phyloP scores from a whole-genome alignment of 1,284 basidiomycete genomes.

The Taiwanofungus camphoratus region DNA sequence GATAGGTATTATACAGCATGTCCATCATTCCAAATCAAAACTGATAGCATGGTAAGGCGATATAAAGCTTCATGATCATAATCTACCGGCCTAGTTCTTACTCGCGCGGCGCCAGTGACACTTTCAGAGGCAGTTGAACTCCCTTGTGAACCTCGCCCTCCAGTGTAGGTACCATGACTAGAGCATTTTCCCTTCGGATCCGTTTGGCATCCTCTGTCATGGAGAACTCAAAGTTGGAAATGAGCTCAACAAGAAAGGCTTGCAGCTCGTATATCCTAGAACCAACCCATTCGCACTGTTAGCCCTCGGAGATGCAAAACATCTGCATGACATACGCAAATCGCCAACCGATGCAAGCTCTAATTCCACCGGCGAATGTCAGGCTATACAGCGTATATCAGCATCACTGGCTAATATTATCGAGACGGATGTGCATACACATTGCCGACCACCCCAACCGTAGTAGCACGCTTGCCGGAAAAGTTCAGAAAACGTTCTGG shows the following conservation, averaged over 20 bases:
- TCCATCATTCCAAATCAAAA: too few species aligned
- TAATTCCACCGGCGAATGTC: slow-evolving; percentile 27
- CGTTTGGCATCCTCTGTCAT: slow-evolving; percentile 34
- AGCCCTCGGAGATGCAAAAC: slow-evolving; percentile 1
- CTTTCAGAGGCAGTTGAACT: slow-evolving; percentile 44
- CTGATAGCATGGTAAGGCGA: too few species aligned
- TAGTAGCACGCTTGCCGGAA: slow-evolving; percentile 36
- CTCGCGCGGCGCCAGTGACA: slow-evolving; percentile 35
- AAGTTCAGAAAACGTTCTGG: slow-evolving; percentile 46
- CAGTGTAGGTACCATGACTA: slow-evolving; percentile 50
- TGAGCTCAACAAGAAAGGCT: slow-evolving; percentile 41
- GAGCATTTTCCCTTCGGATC: slow-evolving; percentile 42
- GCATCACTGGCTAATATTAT: not conserved
- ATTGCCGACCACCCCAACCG: slow-evolving; percentile 46
- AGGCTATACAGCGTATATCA: not conserved
- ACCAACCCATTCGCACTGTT: too few species aligned
- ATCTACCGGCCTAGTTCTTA: slow-evolving; percentile 4
- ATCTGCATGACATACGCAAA: slow-evolving; percentile 33
- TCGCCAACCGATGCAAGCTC: slow-evolving; percentile 35
- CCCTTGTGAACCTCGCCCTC: slow-evolving; percentile 45
- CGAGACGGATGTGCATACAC: slow-evolving; percentile 26
- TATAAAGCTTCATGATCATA: too few species aligned
- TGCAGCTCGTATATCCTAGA: slow-evolving; percentile 43
- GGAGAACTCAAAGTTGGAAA: slow-evolving; percentile 43
- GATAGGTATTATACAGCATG: too few species aligned